Conservation (phyloP, 2,329 filamentous ascomycete species). For the Cryphonectria radicalis region DNA sequence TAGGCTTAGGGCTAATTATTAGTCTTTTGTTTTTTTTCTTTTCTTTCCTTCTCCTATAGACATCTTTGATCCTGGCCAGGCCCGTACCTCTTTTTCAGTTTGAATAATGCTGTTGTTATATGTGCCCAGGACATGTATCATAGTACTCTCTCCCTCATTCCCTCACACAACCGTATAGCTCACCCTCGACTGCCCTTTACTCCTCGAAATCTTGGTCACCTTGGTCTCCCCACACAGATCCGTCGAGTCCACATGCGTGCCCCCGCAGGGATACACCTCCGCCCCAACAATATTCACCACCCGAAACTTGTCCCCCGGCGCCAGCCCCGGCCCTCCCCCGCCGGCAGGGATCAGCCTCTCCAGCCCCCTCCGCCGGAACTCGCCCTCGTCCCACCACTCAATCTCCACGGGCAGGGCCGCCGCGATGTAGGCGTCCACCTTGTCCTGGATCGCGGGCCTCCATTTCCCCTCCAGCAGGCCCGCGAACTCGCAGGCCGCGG, state of each 20-base stretch:
- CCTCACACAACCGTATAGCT: constrained; percentile 41
- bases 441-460: constrained; percentile 65
- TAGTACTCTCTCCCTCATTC: not conserved
- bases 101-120: not conserved
- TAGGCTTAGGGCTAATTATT: not conserved
- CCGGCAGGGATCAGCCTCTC: constrained; percentile 59
- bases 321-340: constrained; percentile 42
- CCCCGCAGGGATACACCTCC: constrained; percentile 75
- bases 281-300: constrained; percentile 72
- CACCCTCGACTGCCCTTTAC: constrained; percentile 67
- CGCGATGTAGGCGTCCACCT: constrained; percentile 62
- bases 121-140: too few relatives aligned
- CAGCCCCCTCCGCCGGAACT: constrained; percentile 59
- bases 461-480: constrained; percentile 68
- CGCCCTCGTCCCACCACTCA: constrained; percentile 50
- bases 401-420: constrained; percentile 63
- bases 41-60: not conserved
- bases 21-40: too few relatives aligned
- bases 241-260: constrained; percentile 70
- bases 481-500: constrained; percentile 69
- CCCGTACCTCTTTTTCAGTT: not conserved
- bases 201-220: constrained; percentile 69
- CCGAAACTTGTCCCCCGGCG: constrained; percentile 60
- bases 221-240: constrained; percentile 61
- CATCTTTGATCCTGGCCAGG: not conserved